Percentiles rank a stretch among this genome's conserved stretches.
Conservation (phyloP, 805 yeast species). For the Candida silvicultrix region DNA sequence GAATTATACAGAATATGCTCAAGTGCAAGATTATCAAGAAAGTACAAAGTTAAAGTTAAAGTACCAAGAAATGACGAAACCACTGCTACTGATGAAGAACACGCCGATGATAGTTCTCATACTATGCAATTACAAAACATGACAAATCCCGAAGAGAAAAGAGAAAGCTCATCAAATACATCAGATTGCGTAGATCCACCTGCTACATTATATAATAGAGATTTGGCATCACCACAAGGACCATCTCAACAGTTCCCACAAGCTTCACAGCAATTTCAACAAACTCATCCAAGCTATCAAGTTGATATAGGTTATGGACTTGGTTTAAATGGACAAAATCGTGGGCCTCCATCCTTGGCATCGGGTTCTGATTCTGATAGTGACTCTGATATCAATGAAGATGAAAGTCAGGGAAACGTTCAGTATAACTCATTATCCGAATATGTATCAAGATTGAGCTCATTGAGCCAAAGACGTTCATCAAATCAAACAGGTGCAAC, state of each 20-base stretch:
- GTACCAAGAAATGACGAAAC: slow-evolving; percentile 1
- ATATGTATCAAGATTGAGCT: slow-evolving; percentile 16
- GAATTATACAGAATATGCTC: slow-evolving; percentile 59
- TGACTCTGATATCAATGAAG: neutral
- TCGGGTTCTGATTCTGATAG: slow-evolving; percentile 12
- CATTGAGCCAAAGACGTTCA: slow-evolving; percentile 4
- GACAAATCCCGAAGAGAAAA: neutral
- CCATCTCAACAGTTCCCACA: neutral
- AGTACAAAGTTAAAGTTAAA: slow-evolving; percentile 27
- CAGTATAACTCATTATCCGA: slow-evolving; percentile 8
- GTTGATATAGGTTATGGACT: slow-evolving; percentile 21
- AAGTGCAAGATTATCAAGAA: slow-evolving; percentile 43
- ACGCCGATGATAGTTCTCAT: neutral
- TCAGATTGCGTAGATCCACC: slow-evolving; percentile 3
- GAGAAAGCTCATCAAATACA: slow-evolving; percentile 4
- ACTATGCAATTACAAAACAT: neutral
- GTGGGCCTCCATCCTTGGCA: slow-evolving; percentile 22
- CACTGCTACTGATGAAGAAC: neutral
- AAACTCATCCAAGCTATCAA: slow-evolving; percentile 10
- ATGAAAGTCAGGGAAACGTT: neutral
- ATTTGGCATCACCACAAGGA: neutral
- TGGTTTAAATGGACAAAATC: slow-evolving; percentile 13
- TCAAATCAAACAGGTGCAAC: neutral
- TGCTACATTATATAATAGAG: neutral
- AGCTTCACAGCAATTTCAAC: neutral